These are phyloP conservation scores for Trypanosoma cruzi DNA, from an alignment of 208 protist species.

Conservation along the genomic window DNA sequence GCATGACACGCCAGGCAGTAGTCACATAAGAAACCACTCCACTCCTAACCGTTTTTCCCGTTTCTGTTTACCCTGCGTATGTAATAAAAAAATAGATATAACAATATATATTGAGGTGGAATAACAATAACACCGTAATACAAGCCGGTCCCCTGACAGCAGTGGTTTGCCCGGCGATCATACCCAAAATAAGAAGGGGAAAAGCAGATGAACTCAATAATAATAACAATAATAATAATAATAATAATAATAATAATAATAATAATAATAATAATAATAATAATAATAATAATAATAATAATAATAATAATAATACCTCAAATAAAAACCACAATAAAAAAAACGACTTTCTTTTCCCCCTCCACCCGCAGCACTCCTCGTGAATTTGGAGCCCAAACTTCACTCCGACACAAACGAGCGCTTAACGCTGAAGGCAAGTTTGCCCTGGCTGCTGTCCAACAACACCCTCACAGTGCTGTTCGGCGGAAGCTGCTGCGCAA, in stretches of 20 bases:
- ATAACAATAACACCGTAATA: too few species aligned
- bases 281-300: conserved; percentile 32
- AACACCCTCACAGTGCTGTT: conserved; percentile 68
- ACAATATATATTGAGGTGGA: too few species aligned
- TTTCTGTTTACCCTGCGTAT: neutral
- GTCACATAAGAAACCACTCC: neutral
- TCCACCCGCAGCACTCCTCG: neutral
- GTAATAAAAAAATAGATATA: too few species aligned
- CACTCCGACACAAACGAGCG: conserved; percentile 17
- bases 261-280: conserved; percentile 27
- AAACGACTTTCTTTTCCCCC: neutral
- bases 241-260: conserved; percentile 15
- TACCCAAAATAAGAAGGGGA: too few species aligned
- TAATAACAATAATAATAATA: too few species aligned
- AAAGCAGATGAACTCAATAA: too few species aligned
- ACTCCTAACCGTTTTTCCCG: neutral
- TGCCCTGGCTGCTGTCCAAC: conserved; percentile 36
- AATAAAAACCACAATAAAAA: conserved; percentile 22
- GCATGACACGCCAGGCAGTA: too few species aligned
- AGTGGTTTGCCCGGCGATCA: neutral
- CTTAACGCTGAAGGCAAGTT: conserved; percentile 72
- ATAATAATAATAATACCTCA: conserved; percentile 23
- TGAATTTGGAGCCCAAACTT: neutral
- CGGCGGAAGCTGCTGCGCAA: conserved; percentile 72
- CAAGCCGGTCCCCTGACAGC: neutral